phyloP scores from a whole-genome alignment of 208 protist genomes.

The Trypanosoma congolense region DNA sequence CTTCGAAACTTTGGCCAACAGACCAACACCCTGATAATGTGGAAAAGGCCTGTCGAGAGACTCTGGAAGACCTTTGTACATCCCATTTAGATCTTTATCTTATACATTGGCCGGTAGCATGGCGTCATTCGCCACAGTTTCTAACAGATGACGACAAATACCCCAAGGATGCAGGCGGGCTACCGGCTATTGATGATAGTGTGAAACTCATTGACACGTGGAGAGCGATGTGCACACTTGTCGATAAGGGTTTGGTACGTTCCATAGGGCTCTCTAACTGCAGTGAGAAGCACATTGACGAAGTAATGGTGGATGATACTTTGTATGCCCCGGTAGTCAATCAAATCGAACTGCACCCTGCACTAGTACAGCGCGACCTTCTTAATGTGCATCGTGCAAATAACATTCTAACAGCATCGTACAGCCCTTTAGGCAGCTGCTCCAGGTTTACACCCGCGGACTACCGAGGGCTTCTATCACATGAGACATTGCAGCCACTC shows the following conservation, averaged over 20 bases:
- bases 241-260: constrained; percentile 80
- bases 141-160: constrained; percentile 59
- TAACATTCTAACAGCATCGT: constrained; percentile 75
- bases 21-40: constrained; percentile 90
- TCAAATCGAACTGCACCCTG: constrained; percentile 90
- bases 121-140: constrained; percentile 48
- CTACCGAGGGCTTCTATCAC: constrained; percentile 39
- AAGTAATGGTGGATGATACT: constrained; percentile 40
- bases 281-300: constrained; percentile 43
- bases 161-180: constrained; percentile 41
- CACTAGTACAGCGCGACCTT: constrained; percentile 42
- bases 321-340: constrained; percentile 73
- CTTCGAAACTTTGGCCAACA: constrained; percentile 93
- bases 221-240: constrained; percentile 78
- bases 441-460: constrained; percentile 59
- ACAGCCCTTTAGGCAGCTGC: constrained; percentile 82
- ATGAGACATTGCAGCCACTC: constrained; percentile 38
- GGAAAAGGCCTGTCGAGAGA: constrained; percentile 72
- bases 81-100: constrained; percentile 92
- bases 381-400: constrained; percentile 40
- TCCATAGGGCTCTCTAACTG: constrained; percentile 90
- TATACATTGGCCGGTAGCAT: constrained; percentile 91
- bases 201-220: constrained; percentile 71
- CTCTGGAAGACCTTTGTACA: constrained; percentile 64
- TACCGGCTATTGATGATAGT: constrained; percentile 42